Base-by-base conservation (phyloP, 1,139 yeast genomes). In the Scheffersomyces cryptocercus region DNA sequence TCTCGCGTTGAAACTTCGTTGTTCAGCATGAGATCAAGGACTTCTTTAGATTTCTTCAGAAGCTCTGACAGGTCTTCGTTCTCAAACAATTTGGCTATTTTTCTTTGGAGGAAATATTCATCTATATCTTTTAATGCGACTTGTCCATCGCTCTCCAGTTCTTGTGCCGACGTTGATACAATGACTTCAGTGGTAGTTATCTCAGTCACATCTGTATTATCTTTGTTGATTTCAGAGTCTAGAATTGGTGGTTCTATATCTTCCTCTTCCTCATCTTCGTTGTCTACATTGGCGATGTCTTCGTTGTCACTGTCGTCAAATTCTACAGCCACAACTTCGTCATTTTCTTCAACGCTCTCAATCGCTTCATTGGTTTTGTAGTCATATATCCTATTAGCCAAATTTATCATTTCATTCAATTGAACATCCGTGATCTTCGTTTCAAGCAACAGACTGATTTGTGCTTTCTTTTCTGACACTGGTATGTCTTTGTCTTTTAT, bases 341-440 rank as follows among this genome's bases (percentile, higher is more conserved):
- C 72, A 3, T 52, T 62, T 4, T 58, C 61, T 2, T 51, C 62
- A 20, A 6, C 8, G 7, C 8, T 6, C 0, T 58, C 60, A 14
- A 53, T 60, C 3, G 59, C 70, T 14, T 68, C 68, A 6, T 48
- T 59, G 13, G 47, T 53, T 1, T 67, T 69, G 51, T 75, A 82
- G 53, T 85, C 96, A 0, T 84, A 76, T 36, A 91, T 78, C 28
- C 71, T 65, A 36, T 75, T 73, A 4, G 81, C 67, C 39, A 85
- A 62, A 15, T 73, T 73, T 26, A 79, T 53, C 43, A 88, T 67
- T 32, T 76, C 78, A 43, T 81, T 75, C 58, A 86, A 81, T 12
- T 72, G 69, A 5, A 70, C 68, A 41, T 75, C 79, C 1, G 68
- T 52, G 0, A 88, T 51, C 14, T 59, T 52, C 3, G 62, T 50